These are phyloP conservation scores for Lachancea dasiensis DNA, from an alignment of 805 yeast species.

Conservation along the genomic window DNA sequence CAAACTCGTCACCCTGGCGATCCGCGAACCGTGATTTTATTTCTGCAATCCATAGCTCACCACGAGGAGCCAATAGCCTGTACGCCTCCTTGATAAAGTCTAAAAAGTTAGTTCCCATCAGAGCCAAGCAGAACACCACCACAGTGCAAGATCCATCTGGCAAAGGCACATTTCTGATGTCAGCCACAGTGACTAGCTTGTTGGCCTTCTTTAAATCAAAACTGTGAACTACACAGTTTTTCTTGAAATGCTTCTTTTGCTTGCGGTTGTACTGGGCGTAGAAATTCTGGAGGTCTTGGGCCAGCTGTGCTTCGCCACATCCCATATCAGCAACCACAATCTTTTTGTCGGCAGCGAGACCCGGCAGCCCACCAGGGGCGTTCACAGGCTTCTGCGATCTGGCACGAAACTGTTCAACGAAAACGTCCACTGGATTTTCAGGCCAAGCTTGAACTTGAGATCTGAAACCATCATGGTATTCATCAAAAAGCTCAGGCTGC, in stretches of 20 bases:
- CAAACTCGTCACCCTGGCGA: constrained; percentile 71
- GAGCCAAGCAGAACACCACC: constrained; percentile 88
- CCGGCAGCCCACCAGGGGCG: constrained; percentile 96
- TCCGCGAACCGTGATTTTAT: constrained; percentile 88
- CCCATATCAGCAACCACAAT: constrained; percentile 97
- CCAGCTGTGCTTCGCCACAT: constrained; percentile 93
- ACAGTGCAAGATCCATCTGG: constrained; percentile 71
- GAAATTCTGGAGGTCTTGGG: constrained; percentile 55
- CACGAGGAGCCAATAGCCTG: constrained; percentile 79
- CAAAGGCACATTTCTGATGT: constrained; percentile 84
- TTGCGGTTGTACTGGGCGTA: constrained; percentile 33
- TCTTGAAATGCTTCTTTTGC: constrained; percentile 35
- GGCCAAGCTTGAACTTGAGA: constrained; percentile 98
- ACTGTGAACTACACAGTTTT: constrained; percentile 66
- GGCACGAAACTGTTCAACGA: constrained; percentile 61
- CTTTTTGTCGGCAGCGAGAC: constrained; percentile 42
- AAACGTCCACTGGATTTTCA: constrained; percentile 93
- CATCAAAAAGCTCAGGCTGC: constrained; percentile 87
- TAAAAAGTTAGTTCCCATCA: constrained; percentile 95
- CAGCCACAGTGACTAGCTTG: constrained; percentile 92
- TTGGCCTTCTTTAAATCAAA: constrained; percentile 90
- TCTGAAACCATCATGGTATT: constrained; percentile 91
- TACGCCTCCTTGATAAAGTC: constrained; percentile 90
- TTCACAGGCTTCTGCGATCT: constrained; percentile 63
- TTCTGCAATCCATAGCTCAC: constrained; percentile 97